phyloP scores from a whole-genome alignment of 208 protist species.

The Crithidia sp. region DNA sequence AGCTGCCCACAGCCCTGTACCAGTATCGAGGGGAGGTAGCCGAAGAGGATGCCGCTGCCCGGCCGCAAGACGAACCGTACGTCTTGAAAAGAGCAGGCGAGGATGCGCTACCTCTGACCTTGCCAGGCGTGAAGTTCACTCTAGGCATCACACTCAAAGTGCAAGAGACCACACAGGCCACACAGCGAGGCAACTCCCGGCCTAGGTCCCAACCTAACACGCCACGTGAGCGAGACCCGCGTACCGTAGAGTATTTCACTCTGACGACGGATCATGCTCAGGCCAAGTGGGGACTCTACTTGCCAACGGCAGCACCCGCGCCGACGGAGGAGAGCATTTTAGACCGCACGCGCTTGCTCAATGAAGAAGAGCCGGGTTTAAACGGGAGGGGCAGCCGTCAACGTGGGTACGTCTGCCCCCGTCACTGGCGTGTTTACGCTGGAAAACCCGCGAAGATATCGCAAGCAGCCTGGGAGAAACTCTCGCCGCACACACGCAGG shows the following conservation, averaged over 20 bases:
- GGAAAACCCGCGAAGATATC: neutral
- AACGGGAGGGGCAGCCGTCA: conserved; percentile 8
- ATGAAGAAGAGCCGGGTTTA: neutral
- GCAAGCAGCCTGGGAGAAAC: conserved; percentile 5
- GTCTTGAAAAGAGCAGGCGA: neutral
- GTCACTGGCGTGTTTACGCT: neutral
- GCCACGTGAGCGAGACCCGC: neutral
- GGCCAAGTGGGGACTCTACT: neutral
- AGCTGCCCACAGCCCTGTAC: neutral
- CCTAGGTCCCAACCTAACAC: neutral
- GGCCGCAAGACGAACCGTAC: neutral
- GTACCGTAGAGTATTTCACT: neutral
- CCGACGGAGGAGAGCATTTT: neutral
- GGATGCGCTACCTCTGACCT: neutral
- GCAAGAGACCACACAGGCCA: neutral
- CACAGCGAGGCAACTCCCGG: conserved; percentile 2
- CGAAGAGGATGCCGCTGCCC: neutral
- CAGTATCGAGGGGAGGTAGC: neutral
- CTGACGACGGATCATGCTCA: neutral
- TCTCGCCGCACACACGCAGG: neutral
- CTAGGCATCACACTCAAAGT: neutral
- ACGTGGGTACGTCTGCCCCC: conserved; percentile 10
- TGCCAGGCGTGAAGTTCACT: neutral
- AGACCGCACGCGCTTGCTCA: neutral
- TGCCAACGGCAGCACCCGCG: neutral